Percentiles rank a stretch among this genome's conserved stretches.
These are phyloP conservation scores for Colletotrichum trifolii DNA, from an alignment of 2,329 filamentous ascomycete species.

Conservation along the genomic window DNA sequence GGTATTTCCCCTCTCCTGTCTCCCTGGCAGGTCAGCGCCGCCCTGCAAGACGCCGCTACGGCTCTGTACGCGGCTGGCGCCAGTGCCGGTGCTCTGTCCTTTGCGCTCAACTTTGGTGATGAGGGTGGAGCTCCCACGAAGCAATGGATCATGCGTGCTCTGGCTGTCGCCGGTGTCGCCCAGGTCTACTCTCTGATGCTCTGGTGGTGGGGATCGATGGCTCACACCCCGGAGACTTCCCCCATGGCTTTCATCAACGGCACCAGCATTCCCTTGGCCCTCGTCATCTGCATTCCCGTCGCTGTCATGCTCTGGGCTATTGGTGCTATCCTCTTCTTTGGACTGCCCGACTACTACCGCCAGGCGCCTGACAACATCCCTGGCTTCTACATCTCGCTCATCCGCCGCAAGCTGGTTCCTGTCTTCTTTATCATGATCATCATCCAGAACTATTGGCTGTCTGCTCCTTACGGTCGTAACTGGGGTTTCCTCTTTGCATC, in stretches of 20 bases:
- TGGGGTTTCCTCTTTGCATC: constrained; percentile 73
- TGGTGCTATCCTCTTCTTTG: constrained; percentile 65
- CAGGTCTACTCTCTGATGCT: constrained; percentile 73
- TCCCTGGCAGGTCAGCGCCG: constrained; percentile 50
- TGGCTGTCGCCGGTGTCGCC: constrained; percentile 73
- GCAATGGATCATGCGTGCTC: constrained; percentile 75
- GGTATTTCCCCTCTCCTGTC: constrained; percentile 68
- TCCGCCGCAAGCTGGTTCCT: constrained; percentile 71
- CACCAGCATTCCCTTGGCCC: constrained; percentile 41
- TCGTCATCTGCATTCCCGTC: constrained; percentile 67
- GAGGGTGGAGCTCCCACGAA: constrained; percentile 71
- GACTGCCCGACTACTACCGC: constrained; percentile 75
- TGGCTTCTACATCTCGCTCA: constrained; percentile 71
- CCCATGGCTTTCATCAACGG: constrained; percentile 44
- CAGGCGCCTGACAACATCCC: constrained; percentile 72
- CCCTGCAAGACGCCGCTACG: constrained; percentile 69
- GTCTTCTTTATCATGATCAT: constrained; percentile 75
- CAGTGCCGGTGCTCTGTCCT: constrained; percentile 72
- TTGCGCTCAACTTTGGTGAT: constrained; percentile 74
- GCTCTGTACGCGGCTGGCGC: constrained; percentile 72
- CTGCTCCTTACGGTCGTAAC: constrained; percentile 73
- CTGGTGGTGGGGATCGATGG: constrained; percentile 70
- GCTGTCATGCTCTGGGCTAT: constrained; percentile 67
- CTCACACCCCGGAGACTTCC: constrained; percentile 29
- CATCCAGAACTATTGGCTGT: constrained; percentile 75